Evolutionary conservation across 305 asterid species (phyloP).

Genomic region (Fraxinus velutina): DNA sequence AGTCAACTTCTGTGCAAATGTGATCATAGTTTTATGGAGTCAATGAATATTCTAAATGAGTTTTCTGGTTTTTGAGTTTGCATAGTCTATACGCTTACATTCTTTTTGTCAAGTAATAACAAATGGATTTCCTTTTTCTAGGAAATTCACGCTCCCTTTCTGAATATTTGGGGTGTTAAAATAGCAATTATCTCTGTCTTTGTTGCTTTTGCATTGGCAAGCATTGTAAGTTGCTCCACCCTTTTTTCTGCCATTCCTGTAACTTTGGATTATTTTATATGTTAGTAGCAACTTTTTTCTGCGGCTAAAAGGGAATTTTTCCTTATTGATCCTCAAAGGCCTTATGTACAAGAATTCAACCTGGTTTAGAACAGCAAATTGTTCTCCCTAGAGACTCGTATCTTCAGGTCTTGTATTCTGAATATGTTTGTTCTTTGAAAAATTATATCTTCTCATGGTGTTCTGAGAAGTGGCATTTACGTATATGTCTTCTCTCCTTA

Average conservation of each 20-base stretch:
- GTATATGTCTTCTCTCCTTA: slow-evolving; percentile 22
- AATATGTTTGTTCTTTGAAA: slow-evolving; percentile 15
- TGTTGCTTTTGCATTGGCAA: slow-evolving; percentile 77
- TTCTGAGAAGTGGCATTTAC: slow-evolving; percentile 21
- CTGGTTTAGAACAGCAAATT: slow-evolving; percentile 94
- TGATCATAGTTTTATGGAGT: not conserved
- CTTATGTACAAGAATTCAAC: slow-evolving; percentile 83
- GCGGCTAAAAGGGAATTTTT: slow-evolving; percentile 12
- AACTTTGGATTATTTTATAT: slow-evolving; percentile 19
- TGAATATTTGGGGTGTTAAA: slow-evolving; percentile 83
- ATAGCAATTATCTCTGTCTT: slow-evolving; percentile 66
- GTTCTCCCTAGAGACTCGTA: slow-evolving; percentile 98
- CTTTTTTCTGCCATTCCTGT: slow-evolving; percentile 16
- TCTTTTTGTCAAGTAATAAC: slow-evolving; percentile 15
- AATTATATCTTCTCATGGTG: not conserved
- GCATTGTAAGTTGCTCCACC: slow-evolving; percentile 70
- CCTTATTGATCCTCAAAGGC: slow-evolving; percentile 51
- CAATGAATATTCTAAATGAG: not conserved
- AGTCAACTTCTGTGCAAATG: not conserved
- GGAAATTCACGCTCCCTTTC: slow-evolving; percentile 91
- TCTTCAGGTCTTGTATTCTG: slow-evolving; percentile 66
- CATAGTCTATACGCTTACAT: not conserved
- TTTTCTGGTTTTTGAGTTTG: slow-evolving; percentile 12
- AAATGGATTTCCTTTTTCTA: slow-evolving; percentile 26
- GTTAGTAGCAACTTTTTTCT: slow-evolving; percentile 8